Evolutionary conservation across 2,329 filamentous ascomycete species (phyloP).

Genomic region (Fusarium verticillioides): DNA sequence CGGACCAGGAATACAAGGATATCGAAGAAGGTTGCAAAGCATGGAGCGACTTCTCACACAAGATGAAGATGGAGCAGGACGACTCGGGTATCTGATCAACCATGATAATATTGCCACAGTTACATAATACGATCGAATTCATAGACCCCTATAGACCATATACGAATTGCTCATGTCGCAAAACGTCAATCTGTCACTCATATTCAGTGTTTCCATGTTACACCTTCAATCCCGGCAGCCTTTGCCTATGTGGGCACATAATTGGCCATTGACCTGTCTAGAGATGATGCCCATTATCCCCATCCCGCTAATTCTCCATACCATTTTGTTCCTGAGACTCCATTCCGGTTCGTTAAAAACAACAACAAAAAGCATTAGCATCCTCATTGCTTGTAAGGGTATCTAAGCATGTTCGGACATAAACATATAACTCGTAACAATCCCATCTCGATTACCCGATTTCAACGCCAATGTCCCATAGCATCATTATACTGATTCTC

Average conservation of each 20-base stretch:
- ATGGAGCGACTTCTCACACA: conserved; percentile 26
- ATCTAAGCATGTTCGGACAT: conserved; percentile 43
- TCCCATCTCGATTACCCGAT: conserved; percentile 14
- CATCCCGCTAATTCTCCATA: conserved; percentile 4
- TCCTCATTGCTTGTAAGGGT: conserved; percentile 39
- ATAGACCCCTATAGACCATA: conserved; percentile 16
- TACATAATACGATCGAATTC: background rate
- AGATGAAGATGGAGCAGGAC: conserved; percentile 31
- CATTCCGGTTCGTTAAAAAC: conserved; percentile 21
- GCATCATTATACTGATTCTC: conserved; percentile 34
- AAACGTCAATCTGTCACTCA: background rate
- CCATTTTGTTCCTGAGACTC: conserved; percentile 19
- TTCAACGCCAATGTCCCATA: conserved; percentile 23
- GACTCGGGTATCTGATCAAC: conserved; percentile 33
- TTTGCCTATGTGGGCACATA: background rate
- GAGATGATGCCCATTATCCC: conserved; percentile 2
- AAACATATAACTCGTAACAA: conserved; percentile 32
- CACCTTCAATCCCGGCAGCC: background rate
- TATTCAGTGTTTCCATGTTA: background rate
- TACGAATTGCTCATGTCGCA: background rate
- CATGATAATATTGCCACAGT: background rate
- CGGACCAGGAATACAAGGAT: conserved; percentile 19
- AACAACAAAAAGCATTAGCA: conserved; percentile 22
- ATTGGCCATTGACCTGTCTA: conserved; percentile 9
- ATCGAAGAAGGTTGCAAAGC: conserved; percentile 27